A percentile compares a stretch with the other conserved stretches of the same genome.
Evolutionary conservation across 106 monocot species (phyloP).

Genomic region (Acanthochlamys bracteata): DNA sequence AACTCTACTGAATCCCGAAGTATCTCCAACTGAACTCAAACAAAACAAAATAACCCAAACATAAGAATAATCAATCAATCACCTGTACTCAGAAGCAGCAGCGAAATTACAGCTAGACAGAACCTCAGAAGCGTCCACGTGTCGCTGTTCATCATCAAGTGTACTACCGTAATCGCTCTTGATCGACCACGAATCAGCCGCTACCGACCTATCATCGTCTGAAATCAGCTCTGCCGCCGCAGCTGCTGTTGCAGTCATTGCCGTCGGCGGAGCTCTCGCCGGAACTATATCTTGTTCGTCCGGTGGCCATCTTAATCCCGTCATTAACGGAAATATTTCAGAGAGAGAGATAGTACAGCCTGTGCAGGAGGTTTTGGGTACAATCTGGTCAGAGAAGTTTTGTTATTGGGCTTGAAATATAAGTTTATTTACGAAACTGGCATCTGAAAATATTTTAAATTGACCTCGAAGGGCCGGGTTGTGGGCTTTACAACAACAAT

Average conservation of each 20-base stretch:
- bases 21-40: too few relatives aligned
- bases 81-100: constrained; percentile 83
- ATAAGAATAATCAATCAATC: neutral
- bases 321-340: constrained; percentile 17
- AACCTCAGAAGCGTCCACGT: constrained; percentile 69
- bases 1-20: too few relatives aligned
- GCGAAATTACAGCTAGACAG: constrained; percentile 42
- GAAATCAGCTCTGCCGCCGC: constrained; percentile 46
- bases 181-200: constrained; percentile 94
- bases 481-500: too few relatives aligned
- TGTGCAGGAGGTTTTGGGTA: neutral
- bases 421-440: neutral
- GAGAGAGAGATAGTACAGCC: neutral
- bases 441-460: neutral
- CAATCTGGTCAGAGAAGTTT: neutral
- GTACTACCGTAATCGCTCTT: constrained; percentile 96
- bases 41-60: neutral
- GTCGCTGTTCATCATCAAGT: constrained; percentile 78
- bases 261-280: neutral
- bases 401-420: neutral
- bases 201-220: constrained; percentile 88
- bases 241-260: neutral
- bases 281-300: constrained; percentile 44
- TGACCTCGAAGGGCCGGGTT: too few relatives aligned
- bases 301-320: constrained; percentile 53